Percentiles rank a stretch among this genome's conserved stretches.
Evolutionary conservation across 2,329 filamentous ascomycete genomes (phyloP).

Genomic region (Ciborinia camelliae): DNA sequence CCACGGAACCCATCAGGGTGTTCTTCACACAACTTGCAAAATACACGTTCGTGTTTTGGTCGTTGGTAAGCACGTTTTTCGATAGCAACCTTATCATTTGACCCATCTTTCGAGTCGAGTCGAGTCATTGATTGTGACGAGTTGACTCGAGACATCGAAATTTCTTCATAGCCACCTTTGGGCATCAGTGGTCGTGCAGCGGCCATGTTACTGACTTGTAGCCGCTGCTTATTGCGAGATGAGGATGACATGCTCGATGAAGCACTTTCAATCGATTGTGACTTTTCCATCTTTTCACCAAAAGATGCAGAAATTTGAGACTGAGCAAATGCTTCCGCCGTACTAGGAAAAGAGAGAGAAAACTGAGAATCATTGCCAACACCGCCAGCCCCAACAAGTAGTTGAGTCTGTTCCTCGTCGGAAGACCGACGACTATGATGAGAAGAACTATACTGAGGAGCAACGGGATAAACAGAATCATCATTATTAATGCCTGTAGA

Average conservation of each 20-base stretch:
- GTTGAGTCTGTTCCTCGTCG: constrained; percentile 36
- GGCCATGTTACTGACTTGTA: constrained; percentile 34
- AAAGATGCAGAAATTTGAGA: constrained; percentile 31
- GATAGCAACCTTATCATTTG: constrained; percentile 35
- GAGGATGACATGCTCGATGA: constrained; percentile 34
- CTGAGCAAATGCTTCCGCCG: constrained; percentile 24
- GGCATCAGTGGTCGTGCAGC: constrained; percentile 34
- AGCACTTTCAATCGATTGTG: constrained; percentile 37
- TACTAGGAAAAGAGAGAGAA: constrained; percentile 32
- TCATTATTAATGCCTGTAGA: constrained; percentile 33
- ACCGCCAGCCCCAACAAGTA: constrained; percentile 36
- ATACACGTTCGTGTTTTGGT: constrained; percentile 37
- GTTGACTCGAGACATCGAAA: constrained; percentile 31
- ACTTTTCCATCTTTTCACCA: constrained; percentile 37
- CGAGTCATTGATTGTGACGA: constrained; percentile 35
- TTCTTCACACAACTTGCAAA: constrained; percentile 72
- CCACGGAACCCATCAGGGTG: constrained; percentile 85
- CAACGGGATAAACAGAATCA: constrained; percentile 33
- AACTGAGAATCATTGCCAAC: constrained; percentile 36
- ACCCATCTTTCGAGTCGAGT: constrained; percentile 35
- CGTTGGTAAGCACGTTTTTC: constrained; percentile 37
- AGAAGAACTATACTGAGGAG: constrained; percentile 30
- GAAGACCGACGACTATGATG: constrained; percentile 33
- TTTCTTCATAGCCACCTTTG: constrained; percentile 35
- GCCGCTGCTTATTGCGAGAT: constrained; percentile 36